Evolutionary conservation across 106 monocot genomes (phyloP), one percentile per base, ranked within the genome.

Genomic region (Amphibolis antarctica): DNA sequence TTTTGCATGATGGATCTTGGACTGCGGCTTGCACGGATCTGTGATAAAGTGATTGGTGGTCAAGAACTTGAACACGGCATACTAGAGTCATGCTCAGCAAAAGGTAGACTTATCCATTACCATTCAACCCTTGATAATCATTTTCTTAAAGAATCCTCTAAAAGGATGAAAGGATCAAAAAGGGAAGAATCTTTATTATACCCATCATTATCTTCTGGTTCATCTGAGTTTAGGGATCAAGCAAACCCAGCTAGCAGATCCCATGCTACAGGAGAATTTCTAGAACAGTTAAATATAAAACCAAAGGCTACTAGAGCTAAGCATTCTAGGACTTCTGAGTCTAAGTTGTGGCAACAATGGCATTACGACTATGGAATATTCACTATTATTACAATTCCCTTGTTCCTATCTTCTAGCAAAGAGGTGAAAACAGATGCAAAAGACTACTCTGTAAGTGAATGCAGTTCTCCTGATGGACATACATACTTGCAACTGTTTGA

Each of bases 361-460:
- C 94, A 89, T 53, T 96, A 86, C 74, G 94, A 96, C 70, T 94
- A 94, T 77, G 94, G 86, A 58, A 86, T 84, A 59, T 89, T 96
- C 49, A 96, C 94, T 43, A 73, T 96, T 73, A 68, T 89, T 24
- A 96, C 89, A 69, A 22, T 77, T 64, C 86, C 94, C n/a, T 76
- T 84, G 68, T 96, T 96, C 76, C 47, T 81, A 42, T 67, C 62
- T 53, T 52, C 23, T 21, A 25, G 12, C 44, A 51, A 10, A n/a
- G 9, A 12, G 50, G 13, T 28, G 27, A 47, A 13, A 64, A 15
- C 28, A 27, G 64, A 64, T 9, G 20, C 1, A 12, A 64, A 64
- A 44, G 0, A 42, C 9, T 19, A 12, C 46, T 28, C 9, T 42
- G 1, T 44, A 19, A 46, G 53, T 62, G 77, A 79, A 17, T 83